phyloP scores from a whole-genome alignment of 352 stramenopile species.

The Globisporangium nunn region DNA sequence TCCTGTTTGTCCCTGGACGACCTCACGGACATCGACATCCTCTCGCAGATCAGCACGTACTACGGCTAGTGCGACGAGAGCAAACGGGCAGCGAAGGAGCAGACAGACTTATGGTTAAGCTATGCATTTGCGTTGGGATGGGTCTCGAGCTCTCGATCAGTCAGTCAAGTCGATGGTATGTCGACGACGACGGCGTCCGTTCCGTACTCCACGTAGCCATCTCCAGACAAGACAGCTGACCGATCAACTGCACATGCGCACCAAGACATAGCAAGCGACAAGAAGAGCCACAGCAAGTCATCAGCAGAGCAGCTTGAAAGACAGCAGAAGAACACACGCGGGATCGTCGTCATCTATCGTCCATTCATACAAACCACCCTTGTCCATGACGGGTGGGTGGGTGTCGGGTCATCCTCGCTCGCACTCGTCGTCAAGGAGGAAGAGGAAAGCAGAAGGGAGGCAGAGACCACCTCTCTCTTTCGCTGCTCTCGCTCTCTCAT shows the following conservation, averaged over 20 bases:
- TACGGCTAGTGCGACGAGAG: constrained; percentile 6
- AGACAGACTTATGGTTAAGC: neutral
- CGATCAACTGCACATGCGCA: neutral
- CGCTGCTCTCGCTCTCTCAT: too few species aligned
- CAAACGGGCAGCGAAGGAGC: neutral
- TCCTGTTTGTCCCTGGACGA: constrained; percentile 56
- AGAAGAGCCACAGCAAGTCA: too few species aligned
- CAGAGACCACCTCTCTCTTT: neutral
- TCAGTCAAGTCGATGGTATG: too few species aligned
- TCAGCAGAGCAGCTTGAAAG: neutral
- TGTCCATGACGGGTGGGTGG: neutral
- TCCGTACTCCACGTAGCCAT: too few species aligned
- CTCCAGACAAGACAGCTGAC: too few species aligned
- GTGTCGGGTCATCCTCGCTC: neutral
- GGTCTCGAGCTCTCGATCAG: too few species aligned
- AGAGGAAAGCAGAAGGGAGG: neutral
- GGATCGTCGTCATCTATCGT: constrained; percentile 12
- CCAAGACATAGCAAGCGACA: too few species aligned
- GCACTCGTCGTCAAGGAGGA: neutral
- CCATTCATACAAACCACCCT: neutral
- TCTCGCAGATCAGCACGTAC: constrained; percentile 42
- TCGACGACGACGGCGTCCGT: too few species aligned
- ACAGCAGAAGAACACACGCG: neutral
- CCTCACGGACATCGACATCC: constrained; percentile 37
- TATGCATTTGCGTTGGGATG: neutral